Evolutionary conservation across 2,329 filamentous ascomycete genomes (phyloP).

Genomic region (Ophiostoma fasciatum): DNA sequence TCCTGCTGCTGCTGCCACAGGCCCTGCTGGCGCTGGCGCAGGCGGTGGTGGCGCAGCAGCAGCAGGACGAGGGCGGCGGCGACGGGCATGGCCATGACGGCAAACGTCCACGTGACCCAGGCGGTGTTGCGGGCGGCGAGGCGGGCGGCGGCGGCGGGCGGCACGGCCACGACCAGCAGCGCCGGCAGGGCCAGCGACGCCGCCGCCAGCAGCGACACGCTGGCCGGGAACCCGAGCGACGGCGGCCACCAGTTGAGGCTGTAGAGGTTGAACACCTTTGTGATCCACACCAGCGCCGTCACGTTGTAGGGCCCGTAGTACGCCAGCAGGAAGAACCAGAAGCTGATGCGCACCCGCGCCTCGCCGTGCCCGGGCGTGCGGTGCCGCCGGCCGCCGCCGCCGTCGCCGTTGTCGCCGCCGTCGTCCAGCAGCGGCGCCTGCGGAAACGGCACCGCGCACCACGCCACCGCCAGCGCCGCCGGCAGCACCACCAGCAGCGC

Average conservation of each 20-base stretch:
- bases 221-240: constrained; percentile 48
- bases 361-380: constrained; percentile 46
- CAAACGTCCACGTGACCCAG: constrained; percentile 56
- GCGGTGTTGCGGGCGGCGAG: constrained; percentile 48
- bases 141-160: constrained; percentile 23
- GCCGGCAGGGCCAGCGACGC: constrained; percentile 45
- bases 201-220: constrained; percentile 44
- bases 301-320: constrained; percentile 58
- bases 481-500: constrained; percentile 45
- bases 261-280: constrained; percentile 58
- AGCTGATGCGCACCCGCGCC: constrained; percentile 49
- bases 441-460: constrained; percentile 52
- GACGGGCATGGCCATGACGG: constrained; percentile 56
- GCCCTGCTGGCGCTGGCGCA: too few relatives aligned
- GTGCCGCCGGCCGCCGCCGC: constrained; percentile 15
- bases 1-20: too few relatives aligned
- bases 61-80: constrained; percentile 49
- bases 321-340: constrained; percentile 57
- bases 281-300: constrained; percentile 55
- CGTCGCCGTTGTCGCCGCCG: constrained; percentile 12
- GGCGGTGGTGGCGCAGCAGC: constrained; percentile 47
- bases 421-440: constrained; percentile 40
- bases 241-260: constrained; percentile 58
- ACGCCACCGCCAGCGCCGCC: constrained; percentile 43
- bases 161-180: constrained; percentile 38